Evolutionary conservation across 768 basidiomycete species (phyloP), one percentile per base, ranked within the genome.

Genomic region (Suillus fuscotomentosus): DNA sequence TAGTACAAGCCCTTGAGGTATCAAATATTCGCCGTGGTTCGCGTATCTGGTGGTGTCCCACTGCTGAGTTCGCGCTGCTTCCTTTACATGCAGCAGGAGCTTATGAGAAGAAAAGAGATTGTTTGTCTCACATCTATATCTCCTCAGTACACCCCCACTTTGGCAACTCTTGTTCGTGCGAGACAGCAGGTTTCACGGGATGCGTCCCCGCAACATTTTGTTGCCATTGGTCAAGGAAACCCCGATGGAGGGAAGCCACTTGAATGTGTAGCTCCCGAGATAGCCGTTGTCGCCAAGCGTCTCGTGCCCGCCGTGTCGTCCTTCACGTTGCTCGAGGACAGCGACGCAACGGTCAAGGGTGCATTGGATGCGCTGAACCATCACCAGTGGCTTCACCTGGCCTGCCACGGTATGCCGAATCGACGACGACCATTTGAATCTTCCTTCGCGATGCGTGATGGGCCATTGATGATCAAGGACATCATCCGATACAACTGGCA

Each of bases 131-230:
- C 47, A 47, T 74, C 20, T 70, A 72, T 43, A 42, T 78, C 27
- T 78, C 78, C 9, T 78, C 77, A n/a, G 15, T 78, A 79, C 48
- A 78, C 75, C 2, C 77, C 76, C 0, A 73, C 74, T 0, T 24
- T 77, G 5, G 59, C 69, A 1, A 71, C 77, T 2, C 68, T 78
- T 15, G 63, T 73, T 31, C 67, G 71, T 5, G 68, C 71, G 5
- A 69, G 75, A 5, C 31, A 31, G 8, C 60, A 50, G 5, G 34
- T 34, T 56, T 51, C 8, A 34, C 20, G 5, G 3, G 10, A 38
- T 38, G 24, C 17, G 10, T 39, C 17, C 36, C 31, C 3, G 0
- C 55, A 7, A 31, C 54, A 36, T 36, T 65, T 48, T 43, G 5
- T 71, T 10, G 69, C 73, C 9, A 67, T 74, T 60, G 48, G 73